Base-by-base conservation (phyloP, 208 protist species). In the Crithidia mellificae region DNA sequence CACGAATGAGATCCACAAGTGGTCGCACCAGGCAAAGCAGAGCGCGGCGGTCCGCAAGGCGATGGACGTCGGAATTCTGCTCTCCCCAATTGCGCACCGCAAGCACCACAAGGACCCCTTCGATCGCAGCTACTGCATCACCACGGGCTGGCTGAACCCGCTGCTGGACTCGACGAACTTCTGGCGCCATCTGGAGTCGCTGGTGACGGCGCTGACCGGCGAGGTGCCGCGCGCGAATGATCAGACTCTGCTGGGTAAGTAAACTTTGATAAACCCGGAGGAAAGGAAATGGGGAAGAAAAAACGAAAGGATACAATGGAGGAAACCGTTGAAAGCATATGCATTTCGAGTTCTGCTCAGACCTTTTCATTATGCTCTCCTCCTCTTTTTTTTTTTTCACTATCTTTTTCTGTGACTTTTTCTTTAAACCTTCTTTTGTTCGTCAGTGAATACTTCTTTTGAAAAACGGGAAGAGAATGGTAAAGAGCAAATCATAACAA, bases 1-100 rank as follows among this genome's bases (percentile, higher is more conserved):
- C 30, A 98, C 95, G 8, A 98, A 98, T 68, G 91, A 98, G 56
- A 94, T 97, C 47, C 95, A 98, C 76, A 98, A 98, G 81, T 97
- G 91, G 95, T 86, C 92, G 15, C 95, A 98, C 72, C 82, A 89
- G 64, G 70, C 82, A 27, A 83, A 85, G 68, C 86, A 87, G 59
- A 81, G 87, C 20, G 24, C 56, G 3, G 34, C 80, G 12, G 90
- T 94, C 30, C 78, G 75, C 9, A 72, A 80, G 38, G 58, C 96
- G 24, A 96, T 96, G 81, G 63, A 74, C 14, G 67, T 70, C 17
- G 76, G 84, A 63, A 58, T 98, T 51, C 68, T 98, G 34, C 83
- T 98, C 22, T 92, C 90, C 34, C 87, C 89, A 17, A 71, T 78
- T 30, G 77, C 79, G 38, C 95, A 98, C 83, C 88, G 87, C 62